Evolutionary conservation across 192 early-diverging fungal genomes (phyloP).

Genomic region (Coemansia sp.): DNA sequence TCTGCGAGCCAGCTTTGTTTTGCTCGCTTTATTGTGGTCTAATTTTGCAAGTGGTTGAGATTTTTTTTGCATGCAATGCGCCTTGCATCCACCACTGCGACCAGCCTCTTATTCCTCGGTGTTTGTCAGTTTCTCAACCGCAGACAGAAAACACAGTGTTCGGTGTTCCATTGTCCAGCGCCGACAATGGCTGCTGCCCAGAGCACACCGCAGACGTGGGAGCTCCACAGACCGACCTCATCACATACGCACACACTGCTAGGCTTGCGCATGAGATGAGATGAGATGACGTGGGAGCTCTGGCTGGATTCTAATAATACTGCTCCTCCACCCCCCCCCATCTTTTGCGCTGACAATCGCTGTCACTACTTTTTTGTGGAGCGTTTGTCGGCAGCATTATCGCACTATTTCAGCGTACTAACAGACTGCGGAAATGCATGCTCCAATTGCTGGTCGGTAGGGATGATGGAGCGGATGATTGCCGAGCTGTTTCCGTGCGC

Average conservation of each 20-base stretch:
- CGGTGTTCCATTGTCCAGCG: neutral
- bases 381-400: neutral
- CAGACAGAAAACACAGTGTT: neutral
- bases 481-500: slow-evolving; percentile 53
- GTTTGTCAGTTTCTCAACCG: neutral
- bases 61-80: slow-evolving; percentile 13
- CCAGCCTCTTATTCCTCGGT: slow-evolving; percentile 13
- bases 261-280: neutral
- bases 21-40: slow-evolving; percentile 10
- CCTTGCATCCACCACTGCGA: slow-evolving; percentile 12
- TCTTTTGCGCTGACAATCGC: neutral
- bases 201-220: neutral
- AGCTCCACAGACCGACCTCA: neutral
- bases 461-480: slow-evolving; percentile 54
- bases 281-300: no score
- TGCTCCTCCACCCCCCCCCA: neutral
- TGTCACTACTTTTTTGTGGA: neutral
- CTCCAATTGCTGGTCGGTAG: slow-evolving; percentile 12
- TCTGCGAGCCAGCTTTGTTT: slow-evolving; percentile 9
- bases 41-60: slow-evolving; percentile 3
- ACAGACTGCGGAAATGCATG: neutral
- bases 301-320: neutral
- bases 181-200: neutral
- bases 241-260: neutral
- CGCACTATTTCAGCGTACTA: neutral